phyloP scores from a whole-genome alignment of 2,329 filamentous ascomycete species.

The Ilyonectria sp. region DNA sequence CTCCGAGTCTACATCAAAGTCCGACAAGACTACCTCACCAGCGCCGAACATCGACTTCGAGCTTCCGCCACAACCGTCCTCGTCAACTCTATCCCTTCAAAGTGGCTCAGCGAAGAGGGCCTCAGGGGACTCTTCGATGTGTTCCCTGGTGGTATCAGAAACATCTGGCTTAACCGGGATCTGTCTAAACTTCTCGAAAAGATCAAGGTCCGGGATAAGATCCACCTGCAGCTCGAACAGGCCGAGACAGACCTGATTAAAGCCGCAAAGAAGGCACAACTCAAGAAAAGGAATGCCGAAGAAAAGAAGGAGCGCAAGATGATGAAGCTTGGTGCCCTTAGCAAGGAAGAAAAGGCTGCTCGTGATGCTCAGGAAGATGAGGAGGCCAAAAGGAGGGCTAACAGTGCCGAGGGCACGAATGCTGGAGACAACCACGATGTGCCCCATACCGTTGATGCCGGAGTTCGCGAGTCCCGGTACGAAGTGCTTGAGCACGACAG shows the following conservation, averaged over 20 bases:
- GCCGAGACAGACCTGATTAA: constrained; percentile 91
- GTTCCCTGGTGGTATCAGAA: constrained; percentile 93
- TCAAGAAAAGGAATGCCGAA: constrained; percentile 75
- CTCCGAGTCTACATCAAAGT: constrained; percentile 91
- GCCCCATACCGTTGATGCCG: constrained; percentile 66
- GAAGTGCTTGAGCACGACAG: constrained; percentile 34
- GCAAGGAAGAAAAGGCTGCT: constrained; percentile 65
- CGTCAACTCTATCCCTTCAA: constrained; percentile 89
- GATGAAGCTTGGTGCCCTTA: constrained; percentile 62
- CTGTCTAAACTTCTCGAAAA: constrained; percentile 88
- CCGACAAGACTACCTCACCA: constrained; percentile 94
- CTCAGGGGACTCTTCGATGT: constrained; percentile 92
- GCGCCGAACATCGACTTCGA: constrained; percentile 91
- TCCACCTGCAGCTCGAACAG: constrained; percentile 81
- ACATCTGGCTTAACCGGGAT: constrained; percentile 97
- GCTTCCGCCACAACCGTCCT: constrained; percentile 97
- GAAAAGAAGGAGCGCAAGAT: constrained; percentile 76
- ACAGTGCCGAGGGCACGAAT: constrained; percentile 63
- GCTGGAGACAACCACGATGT: constrained; percentile 68
- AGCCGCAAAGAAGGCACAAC: constrained; percentile 82
- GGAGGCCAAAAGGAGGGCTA: constrained; percentile 66
- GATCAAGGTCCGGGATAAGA: constrained; percentile 79
- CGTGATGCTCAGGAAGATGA: constrained; percentile 65
- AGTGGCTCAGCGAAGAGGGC: constrained; percentile 90
- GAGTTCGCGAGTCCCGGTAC: constrained; percentile 57